Evolutionary conservation across 768 basidiomycete genomes (phyloP), one percentile per base, ranked within the genome.

Genomic region (Holtermannia corniformis): DNA sequence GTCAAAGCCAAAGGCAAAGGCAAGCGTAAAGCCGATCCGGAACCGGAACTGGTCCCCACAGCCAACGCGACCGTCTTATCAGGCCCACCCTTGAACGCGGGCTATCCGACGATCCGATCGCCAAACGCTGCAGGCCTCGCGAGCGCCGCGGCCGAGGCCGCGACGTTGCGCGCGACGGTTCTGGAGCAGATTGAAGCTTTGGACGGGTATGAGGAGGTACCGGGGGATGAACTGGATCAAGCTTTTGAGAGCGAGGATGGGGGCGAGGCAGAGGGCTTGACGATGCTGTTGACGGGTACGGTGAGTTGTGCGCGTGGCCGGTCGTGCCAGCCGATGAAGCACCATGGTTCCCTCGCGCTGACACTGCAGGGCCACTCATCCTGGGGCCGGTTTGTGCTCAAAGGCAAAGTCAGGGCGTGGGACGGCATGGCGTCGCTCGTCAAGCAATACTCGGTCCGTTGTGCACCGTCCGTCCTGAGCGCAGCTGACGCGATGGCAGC

Each of bases 391-490:
- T 73, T 73, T 54, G 59, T 72, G 10, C 55, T 73, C 3, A 60
- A 65, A 28, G 72, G 72, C 4, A 52, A 67, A 32, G 70, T 73
- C 1, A 59, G 72, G 25, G 50, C 55, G 10, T 73, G 72, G 72
- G 72, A 73, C 51, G 72, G 72, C 19, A 62, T 73, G 68, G 64
- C 63, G 25, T 57, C 51, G 44, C 50, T 73, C 20, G 66, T 73
- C 60, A 73, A 73, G 57, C 68, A 73, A 42, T 73, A 73, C 56
- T 60, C 65, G 7, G 71, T 72, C 51, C 61, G 71, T 69, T 5
- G 16, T 5, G 21, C 21, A 1, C 25, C 19, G 0, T 5, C 5
- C 20, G 19, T 20, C 12, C 4, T n/a, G 44, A 14, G 11, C n/a
- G 22, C 14, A 4, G 11, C 12, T 23, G 44, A 27, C 2, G 13